Conservation (phyloP, 1,284 basidiomycete species). For the Trichosporon coremiiforme region DNA sequence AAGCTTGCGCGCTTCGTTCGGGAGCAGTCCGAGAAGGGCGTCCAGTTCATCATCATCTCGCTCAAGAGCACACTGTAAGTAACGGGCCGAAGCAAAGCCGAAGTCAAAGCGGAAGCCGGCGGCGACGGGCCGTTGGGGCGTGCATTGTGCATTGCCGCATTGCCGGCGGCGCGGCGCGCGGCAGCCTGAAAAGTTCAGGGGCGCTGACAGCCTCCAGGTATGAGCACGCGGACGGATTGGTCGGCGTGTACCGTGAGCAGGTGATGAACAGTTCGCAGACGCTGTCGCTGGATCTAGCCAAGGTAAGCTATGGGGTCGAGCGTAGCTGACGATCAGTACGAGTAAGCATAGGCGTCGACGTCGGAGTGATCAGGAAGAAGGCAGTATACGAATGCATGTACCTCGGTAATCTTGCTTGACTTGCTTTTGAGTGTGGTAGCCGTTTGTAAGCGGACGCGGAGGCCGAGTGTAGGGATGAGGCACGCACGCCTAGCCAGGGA, state of each 20-base stretch:
- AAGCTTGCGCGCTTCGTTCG: constrained; percentile 90
- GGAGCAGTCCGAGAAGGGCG: constrained; percentile 65
- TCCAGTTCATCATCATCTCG: constrained; percentile 98
- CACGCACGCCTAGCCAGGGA: background rate
- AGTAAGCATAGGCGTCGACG: background rate
- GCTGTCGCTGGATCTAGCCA: constrained; percentile 71
- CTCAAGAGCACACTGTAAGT: constrained; percentile 62
- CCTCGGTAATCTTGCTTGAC: too few relatives aligned
- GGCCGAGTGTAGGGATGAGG: too few relatives aligned
- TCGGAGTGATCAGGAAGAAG: background rate
- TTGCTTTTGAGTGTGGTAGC: background rate
- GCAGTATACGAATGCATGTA: background rate
- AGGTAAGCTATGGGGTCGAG: constrained; percentile 61
- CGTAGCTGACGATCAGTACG: background rate
- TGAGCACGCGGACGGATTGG: constrained; percentile 85
- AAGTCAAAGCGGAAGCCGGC: background rate
- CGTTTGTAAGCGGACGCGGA: background rate
- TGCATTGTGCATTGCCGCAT: background rate
- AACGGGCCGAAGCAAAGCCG: background rate
- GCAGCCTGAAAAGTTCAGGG: background rate
- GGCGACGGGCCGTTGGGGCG: background rate
- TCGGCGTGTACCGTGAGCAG: constrained; percentile 92
- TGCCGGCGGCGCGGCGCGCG: constrained; percentile 8
- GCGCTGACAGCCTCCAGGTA: constrained; percentile 61
- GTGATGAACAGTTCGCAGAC: constrained; percentile 87